Evolutionary conservation across 352 stramenopile species (phyloP).

Genomic region (Phytophthora pseudosyringae): DNA sequence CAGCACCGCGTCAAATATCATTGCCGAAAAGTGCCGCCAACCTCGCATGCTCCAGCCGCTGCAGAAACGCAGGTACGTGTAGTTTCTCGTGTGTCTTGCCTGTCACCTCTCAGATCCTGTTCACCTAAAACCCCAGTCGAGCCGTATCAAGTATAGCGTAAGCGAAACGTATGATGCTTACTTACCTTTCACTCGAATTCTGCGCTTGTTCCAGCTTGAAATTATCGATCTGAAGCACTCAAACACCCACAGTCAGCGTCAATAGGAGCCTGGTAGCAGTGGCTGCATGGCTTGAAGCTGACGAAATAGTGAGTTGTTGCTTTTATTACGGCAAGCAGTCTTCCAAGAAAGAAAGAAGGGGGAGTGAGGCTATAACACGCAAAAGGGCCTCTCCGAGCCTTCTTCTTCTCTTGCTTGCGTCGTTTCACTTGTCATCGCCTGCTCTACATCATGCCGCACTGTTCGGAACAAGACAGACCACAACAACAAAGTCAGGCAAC

Average conservation of each 20-base stretch:
- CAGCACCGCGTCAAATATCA: conserved; percentile 18
- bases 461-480: conserved; percentile 11
- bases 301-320: not conserved
- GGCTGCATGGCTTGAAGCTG: not conserved
- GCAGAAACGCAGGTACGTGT: not conserved
- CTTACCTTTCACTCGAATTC: not conserved
- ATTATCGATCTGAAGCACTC: not conserved
- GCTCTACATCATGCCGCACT: conserved; percentile 46
- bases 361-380: conserved; percentile 12
- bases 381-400: conserved; percentile 18
- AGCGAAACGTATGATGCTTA: not conserved
- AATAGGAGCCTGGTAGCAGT: not conserved
- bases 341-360: conserved; percentile 23
- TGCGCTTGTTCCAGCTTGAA: not conserved
- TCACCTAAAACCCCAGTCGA: no score
- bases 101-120: no score
- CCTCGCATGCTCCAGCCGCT: conserved; percentile 1
- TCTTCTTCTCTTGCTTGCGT: conserved; percentile 32
- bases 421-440: conserved; percentile 5
- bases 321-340: conserved; percentile 37
- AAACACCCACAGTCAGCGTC: not conserved
- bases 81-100: no score
- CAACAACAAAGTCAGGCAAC: conserved; percentile 2
- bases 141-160: no score
- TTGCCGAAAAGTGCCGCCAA: conserved; percentile 14